Base-by-base conservation (phyloP, 129 eudicot genomes). In the Ambrosia artemisiifolia region DNA sequence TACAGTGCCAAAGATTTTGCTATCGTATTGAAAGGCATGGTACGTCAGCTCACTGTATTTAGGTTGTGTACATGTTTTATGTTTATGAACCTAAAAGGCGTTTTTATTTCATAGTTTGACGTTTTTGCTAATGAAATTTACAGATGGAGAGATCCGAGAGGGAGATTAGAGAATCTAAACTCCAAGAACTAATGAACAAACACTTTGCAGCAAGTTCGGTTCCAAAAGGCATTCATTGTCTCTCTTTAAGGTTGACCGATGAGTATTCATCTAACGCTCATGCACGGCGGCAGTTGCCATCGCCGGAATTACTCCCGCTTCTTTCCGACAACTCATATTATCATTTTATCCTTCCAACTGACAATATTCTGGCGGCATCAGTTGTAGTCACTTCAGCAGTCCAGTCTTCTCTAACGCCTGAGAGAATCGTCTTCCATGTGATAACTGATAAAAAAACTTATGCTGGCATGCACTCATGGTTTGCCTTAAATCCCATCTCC, bases 381-480 rank as follows among this genome's bases (percentile, higher is more conserved):
- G 97, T 95, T 79, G 99, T 95, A 38, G 99, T 95, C 76, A 69
- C 83, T n/a, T 95, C 99, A 16, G 87, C 97, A 43, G 91, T 95
- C 70, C 89, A 81, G 71, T 84, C 97, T 57, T 86, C 97, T 64
- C 69, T 70, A 36, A 78, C 80, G 55, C 97, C 99, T 14, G 90
- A 81, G 68, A 90, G 83, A 77, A 83, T 95, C 32, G 99, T 95
- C 71, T 90, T 95, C 76, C 99, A 95, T 70, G 87, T 95, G 74
- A 88, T 95, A 34, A 95, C 99, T 35, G 99, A 95, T 74, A 95
- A 95, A 84, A 90, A 95, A 86, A 95, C 99, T 30, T 95, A 95
- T 69, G 97, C 99, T 24, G 99, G 99, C 85, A 95, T 95, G 99
- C 99, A 95, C 77, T 90, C 99, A n/a, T 95, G 99, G 99, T 95